Percentiles rank a stretch among this genome's conserved stretches.
phyloP scores from a whole-genome alignment of 352 stramenopile species.

The Phytophthora foliorum region DNA sequence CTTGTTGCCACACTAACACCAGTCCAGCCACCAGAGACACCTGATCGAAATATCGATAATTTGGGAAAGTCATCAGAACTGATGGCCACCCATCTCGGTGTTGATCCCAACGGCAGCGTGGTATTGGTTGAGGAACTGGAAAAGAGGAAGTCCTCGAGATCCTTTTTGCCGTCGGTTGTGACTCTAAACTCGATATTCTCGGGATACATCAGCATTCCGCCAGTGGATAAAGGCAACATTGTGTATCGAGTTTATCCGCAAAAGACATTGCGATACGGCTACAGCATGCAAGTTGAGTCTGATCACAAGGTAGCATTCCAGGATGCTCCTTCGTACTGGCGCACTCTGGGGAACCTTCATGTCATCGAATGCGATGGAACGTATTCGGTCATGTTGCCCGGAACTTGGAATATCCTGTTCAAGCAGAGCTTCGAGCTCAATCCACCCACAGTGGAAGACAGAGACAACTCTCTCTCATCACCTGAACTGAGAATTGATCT shows the following conservation, averaged over 20 bases:
- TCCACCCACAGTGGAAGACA: slow-evolving; percentile 14
- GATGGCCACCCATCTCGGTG: slow-evolving; percentile 35
- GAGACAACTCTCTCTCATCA: not conserved
- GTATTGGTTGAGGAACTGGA: slow-evolving; percentile 55
- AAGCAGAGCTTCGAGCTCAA: slow-evolving; percentile 65
- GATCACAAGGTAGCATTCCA: slow-evolving; percentile 52
- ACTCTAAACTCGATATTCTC: slow-evolving; percentile 55
- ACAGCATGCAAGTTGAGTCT: slow-evolving; percentile 64
- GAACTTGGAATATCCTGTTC: slow-evolving; percentile 70
- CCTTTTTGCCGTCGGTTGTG: slow-evolving; percentile 30
- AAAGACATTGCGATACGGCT: slow-evolving; percentile 58
- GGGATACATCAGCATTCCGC: slow-evolving; percentile 38
- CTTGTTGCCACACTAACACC: slow-evolving; percentile 53
- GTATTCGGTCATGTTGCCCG: slow-evolving; percentile 53
- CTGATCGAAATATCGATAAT: slow-evolving; percentile 17
- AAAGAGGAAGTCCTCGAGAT: slow-evolving; percentile 1
- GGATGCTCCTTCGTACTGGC: slow-evolving; percentile 56
- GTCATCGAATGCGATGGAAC: slow-evolving; percentile 58
- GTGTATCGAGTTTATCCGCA: slow-evolving; percentile 67
- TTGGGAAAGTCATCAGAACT: slow-evolving; percentile 23
- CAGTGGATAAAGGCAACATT: slow-evolving; percentile 12
- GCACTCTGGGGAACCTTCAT: slow-evolving; percentile 49
- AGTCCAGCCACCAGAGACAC: slow-evolving; percentile 27
- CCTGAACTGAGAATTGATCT: slow-evolving; percentile 63
- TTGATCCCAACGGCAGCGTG: slow-evolving; percentile 61